These are phyloP conservation scores for Carex cristatella DNA, from an alignment of 176 grass and related monocot genomes.

Conservation along the genomic window DNA sequence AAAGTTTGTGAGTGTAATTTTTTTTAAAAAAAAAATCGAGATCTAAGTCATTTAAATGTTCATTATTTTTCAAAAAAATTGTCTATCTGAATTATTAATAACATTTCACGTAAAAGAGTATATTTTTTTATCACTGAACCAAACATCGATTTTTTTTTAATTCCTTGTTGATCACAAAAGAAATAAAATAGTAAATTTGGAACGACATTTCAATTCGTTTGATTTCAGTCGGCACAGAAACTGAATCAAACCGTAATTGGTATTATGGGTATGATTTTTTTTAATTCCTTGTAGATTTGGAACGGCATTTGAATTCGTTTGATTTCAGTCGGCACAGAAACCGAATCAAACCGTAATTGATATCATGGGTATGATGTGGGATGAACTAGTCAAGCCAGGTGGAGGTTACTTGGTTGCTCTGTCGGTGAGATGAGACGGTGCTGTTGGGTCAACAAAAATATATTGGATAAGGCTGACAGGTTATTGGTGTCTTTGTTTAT, in stretches of 20 bases:
- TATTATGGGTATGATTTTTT: no score
- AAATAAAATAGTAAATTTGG: no score
- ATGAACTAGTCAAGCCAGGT: neutral
- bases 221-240: neutral
- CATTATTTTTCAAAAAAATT: no score
- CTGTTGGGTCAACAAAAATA: neutral
- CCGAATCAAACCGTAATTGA: neutral
- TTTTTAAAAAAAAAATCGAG: no score
- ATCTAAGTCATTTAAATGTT: no score
- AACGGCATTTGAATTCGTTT: neutral
- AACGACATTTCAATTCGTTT: neutral
- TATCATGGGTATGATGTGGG: neutral
- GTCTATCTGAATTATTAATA: no score
- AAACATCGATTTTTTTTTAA: no score
- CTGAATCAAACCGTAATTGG: neutral
- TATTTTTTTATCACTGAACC: no score
- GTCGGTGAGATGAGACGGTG: neutral
- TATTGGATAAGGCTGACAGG: constrained; percentile 20
- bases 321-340: neutral
- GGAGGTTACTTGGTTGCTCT: neutral
- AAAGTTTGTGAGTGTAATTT: no score
- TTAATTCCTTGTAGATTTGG: no score
- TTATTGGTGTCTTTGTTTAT: neutral
- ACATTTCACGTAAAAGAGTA: no score
- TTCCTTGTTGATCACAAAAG: no score